These are phyloP conservation scores for Hemileccinum rubropunctum DNA, from an alignment of 768 basidiomycete species.

Conservation along the genomic window DNA sequence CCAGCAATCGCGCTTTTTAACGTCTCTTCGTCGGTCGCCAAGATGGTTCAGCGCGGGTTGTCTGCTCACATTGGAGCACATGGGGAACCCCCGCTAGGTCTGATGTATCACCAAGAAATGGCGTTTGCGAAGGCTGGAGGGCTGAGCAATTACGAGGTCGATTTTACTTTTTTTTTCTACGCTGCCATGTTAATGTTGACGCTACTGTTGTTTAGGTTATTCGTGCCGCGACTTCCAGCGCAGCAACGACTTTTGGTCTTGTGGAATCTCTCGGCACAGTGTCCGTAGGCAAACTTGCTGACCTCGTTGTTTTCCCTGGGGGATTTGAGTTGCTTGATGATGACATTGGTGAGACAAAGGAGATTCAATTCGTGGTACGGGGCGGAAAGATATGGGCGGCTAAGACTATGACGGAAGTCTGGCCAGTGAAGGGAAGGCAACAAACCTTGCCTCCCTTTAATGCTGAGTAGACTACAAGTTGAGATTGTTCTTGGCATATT, in stretches of 20 bases:
- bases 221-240: conserved; percentile 64
- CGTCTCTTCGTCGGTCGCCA: conserved; percentile 62
- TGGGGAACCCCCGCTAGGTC: conserved; percentile 66
- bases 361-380: conserved; percentile 55
- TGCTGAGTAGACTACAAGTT: conserved; percentile 31
- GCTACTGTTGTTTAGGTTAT: conserved; percentile 43
- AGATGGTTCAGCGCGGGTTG: conserved; percentile 65
- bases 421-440: conserved; percentile 62
- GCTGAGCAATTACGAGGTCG: conserved; percentile 66
- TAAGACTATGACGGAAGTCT: conserved; percentile 62
- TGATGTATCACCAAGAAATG: conserved; percentile 81
- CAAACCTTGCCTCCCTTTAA: conserved; percentile 60
- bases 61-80: conserved; percentile 70
- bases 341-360: conserved; percentile 46
- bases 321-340: conserved; percentile 56
- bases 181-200: not conserved
- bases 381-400: conserved; percentile 75
- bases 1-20: conserved; percentile 66
- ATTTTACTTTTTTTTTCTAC: conserved; percentile 1
- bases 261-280: conserved; percentile 61
- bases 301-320: conserved; percentile 64
- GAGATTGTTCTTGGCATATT: no score
- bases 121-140: conserved; percentile 61
- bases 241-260: conserved; percentile 64
- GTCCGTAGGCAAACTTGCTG: conserved; percentile 64